Base-by-base conservation (phyloP, 441 rosid genomes). In the Pelargonium myrrhifolium region DNA sequence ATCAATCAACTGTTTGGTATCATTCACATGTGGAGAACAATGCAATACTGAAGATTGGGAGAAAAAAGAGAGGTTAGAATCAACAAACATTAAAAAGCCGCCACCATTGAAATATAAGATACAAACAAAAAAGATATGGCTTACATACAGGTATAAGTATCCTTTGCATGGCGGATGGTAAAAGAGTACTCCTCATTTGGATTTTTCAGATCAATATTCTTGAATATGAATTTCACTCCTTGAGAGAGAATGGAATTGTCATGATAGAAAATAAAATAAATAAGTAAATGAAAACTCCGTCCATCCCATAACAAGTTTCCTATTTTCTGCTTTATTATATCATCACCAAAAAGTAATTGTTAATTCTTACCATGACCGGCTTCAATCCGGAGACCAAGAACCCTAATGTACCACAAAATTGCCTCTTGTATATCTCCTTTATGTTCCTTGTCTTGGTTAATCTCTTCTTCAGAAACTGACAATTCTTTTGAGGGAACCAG, bases 11-110 rank as follows among this genome's bases (percentile, higher is more conserved):
- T 85, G 87, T 73, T 83, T 75, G 40, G 81, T 80, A 66, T 74
- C 82, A 74, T 80, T 81, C 71, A 92, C 35, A 2, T 78, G 83
- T 45, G 91, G 93, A 64, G 86, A 79, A 73, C 99, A 94, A 65
- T 83, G 86, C 85, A 92, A 75, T 75, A 92, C 99, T 94, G 81
- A 72, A 75, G 59, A 17, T 53, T 53, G 18, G 9, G 59, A 21
- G 10, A 17, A 18, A 18, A 53, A 17, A 17, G 49, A 9, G n/a
- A 43, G 51, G 51, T 9, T 43, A 43, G 14, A 43, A 43, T 43
- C 12, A 11, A 9, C 21, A 43, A 53, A 21, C 22, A 53, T 53
- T 17, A 53, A 21, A 53, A 53, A 9, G 8, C 18, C 0, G 18
- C 22, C 18, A 20, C 7, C 3, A 43, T 43, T 1, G 51, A 43